Evolutionary conservation across 805 yeast genomes (phyloP), one percentile per base, ranked within the genome.

Genomic region (Pichia rugopelliculosa): DNA sequence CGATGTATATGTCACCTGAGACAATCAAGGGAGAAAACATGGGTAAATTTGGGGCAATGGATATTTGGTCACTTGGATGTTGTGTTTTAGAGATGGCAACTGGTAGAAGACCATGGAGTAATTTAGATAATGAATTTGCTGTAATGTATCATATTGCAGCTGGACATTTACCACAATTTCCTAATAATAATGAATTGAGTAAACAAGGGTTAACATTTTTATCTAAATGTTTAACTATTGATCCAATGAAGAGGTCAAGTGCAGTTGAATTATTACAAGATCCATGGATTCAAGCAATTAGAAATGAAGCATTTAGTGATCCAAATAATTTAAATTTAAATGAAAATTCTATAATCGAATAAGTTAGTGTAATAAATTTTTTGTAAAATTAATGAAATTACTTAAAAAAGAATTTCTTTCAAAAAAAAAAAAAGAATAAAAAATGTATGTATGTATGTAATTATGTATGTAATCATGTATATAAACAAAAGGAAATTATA

Each of bases 1-100:
- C 98, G 15, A 93, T 91, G 97, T 93, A 93, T 67, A 91, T 93
- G 98, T 88, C 98, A 0, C 99, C 99, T 0, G 99, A 93, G 59
- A 86, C 87, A 0, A 87, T 93, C 49, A 87, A 93, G 1, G 97
- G 97, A 2, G 72, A 77, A 6, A 65, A 74, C 1, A 60, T 75
- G 1, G 84, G 82, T 30, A 70, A 72, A 47, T 77, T 74, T 53
- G 90, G 90, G 3, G 79, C 82, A 3, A 76, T 72, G 49, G 99
- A 93, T 67, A 86, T 93, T 30, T 93, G 99, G 99, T 88, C 99
- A 0, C 70, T 91, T 38, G 99, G 99, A 4, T 93, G 99, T 65
- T 91, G 96, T 65, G 85, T 93, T 3, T 65, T 91, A 41, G 98
- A 93, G 63, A 93, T 93, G 98, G 87, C 91, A 2, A 90, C 98